Percentiles rank a stretch among this genome's conserved stretches.
phyloP scores from a whole-genome alignment of 768 basidiomycete species.

The Heimioporus sp. region DNA sequence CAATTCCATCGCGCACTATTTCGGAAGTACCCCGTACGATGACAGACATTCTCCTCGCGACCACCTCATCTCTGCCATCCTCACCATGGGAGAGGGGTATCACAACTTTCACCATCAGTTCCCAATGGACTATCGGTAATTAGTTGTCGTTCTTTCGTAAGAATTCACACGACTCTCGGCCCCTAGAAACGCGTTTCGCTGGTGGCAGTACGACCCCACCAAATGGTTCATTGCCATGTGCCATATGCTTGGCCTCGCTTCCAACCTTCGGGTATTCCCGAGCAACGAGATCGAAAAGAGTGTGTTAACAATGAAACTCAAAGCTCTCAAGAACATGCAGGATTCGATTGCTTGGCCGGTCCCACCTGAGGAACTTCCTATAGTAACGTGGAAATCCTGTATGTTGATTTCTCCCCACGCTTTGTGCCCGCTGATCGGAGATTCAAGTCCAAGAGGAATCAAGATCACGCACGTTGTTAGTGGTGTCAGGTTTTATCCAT shows the following conservation, averaged over 20 bases:
- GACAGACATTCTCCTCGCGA: conserved; percentile 77
- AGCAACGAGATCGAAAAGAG: conserved; percentile 87
- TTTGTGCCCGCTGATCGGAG: not conserved
- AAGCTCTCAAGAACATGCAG: conserved; percentile 62
- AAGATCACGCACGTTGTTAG: conserved; percentile 59
- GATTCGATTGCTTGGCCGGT: conserved; percentile 64
- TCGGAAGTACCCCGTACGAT: conserved; percentile 80
- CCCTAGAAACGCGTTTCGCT: conserved; percentile 63
- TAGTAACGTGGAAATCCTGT: conserved; percentile 84
- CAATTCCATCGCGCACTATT: conserved; percentile 85
- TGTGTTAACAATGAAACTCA: conserved; percentile 79
- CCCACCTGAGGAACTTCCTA: conserved; percentile 57
- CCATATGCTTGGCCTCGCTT: conserved; percentile 66
- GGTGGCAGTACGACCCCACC: conserved; percentile 73
- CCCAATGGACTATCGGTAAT: conserved; percentile 61
- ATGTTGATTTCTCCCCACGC: conserved; percentile 26
- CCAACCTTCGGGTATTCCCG: conserved; percentile 79
- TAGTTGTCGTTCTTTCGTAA: not conserved
- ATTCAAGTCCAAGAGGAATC: conserved; percentile 64
- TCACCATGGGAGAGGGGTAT: conserved; percentile 72
- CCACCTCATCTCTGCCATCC: conserved; percentile 75
- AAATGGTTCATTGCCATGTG: conserved; percentile 80
- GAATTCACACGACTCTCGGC: conserved; percentile 4
- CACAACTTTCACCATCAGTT: conserved; percentile 87
- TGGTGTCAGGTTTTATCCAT: conserved; percentile 86